Base-by-base conservation (phyloP, 2,329 filamentous ascomycete genomes). In the Thermochaetoides dissita region DNA sequence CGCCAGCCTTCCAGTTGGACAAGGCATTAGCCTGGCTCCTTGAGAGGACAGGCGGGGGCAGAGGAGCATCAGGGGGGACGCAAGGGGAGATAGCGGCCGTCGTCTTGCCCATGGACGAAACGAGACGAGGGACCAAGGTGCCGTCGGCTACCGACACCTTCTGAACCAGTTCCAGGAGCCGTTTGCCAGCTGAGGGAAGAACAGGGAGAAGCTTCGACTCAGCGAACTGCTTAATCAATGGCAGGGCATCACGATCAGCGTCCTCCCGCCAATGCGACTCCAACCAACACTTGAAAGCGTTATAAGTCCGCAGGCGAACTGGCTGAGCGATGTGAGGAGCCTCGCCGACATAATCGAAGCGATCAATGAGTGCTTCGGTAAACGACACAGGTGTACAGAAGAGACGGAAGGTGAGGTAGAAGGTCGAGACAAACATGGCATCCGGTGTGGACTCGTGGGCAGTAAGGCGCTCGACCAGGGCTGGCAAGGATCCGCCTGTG, bases 231-330 rank as follows among this genome's bases (percentile, higher is more conserved):
- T 81, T 69, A 48, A 98, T 93, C 38, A 83, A 66, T 1, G 72
- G 68, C 7, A 98, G 68, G 1, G 88, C 86, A 9, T 76, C 72
- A 41, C 76, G 74, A 57, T 98, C 91, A 8, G 79, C 78, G 45
- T 86, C 77, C 49, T 85, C 77, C 38, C 83, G 78, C 89, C 91
- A 98, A 61, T 98, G 87, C 6, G 84, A 91, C 64, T 96, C 91
- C 12, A 98, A 68, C 91, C 91, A 98, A 35, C 84, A 84, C 62
- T 98, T 98, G 70, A 98, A 86, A 43, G 87, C 81, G 58, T 98
- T 96, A 67, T 93, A 96, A 1, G 96, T 86, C 40, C 91, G 78
- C 38, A 98, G 67, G 39, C 88, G 79, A 17, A 96, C 89, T 0
- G 89, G 85, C 3, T 71, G 74, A 17, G 87, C 79, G 48, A 88